Evolutionary conservation across 2,329 filamentous ascomycete species (phyloP).

Genomic region (Fusarium sp.): DNA sequence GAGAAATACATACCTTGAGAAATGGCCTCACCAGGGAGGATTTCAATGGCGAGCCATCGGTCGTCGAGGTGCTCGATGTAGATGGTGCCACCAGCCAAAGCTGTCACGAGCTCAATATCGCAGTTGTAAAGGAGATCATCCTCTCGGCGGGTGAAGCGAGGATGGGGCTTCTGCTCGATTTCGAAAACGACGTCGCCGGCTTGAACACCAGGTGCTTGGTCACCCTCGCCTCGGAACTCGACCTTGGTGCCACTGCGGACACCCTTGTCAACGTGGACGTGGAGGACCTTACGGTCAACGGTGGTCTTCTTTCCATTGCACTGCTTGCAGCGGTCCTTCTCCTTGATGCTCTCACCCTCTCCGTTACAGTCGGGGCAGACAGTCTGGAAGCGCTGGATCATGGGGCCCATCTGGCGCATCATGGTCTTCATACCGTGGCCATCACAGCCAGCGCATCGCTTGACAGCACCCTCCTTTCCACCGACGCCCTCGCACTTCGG

Average conservation of each 20-base stretch:
- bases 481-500: conserved; percentile 92
- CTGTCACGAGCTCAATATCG: conserved; percentile 95
- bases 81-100: conserved; percentile 89
- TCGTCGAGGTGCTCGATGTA: conserved; percentile 98
- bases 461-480: conserved; percentile 97
- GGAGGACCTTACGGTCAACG: conserved; percentile 96
- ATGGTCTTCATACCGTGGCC: conserved; percentile 99
- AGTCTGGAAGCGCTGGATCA: conserved; percentile 99
- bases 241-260: conserved; percentile 95
- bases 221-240: conserved; percentile 95
- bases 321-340: conserved; percentile 97
- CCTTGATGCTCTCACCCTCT: conserved; percentile 95
- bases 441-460: conserved; percentile 89
- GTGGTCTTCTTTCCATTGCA: conserved; percentile 98
- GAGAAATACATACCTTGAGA: conserved; percentile 75
- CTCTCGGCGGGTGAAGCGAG: conserved; percentile 93
- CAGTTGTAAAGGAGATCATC: conserved; percentile 96
- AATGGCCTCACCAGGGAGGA: conserved; percentile 94
- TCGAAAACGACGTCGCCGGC: conserved; percentile 98
- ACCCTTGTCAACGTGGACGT: conserved; percentile 96
- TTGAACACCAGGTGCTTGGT: conserved; percentile 92
- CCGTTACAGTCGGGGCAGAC: conserved; percentile 98
- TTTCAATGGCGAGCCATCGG: conserved; percentile 93
- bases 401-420: conserved; percentile 99
- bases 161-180: conserved; percentile 98